Percentiles rank a stretch among this genome's conserved stretches.
phyloP scores from a whole-genome alignment of 2,329 filamentous ascomycete species.

The Chalara sp. region DNA sequence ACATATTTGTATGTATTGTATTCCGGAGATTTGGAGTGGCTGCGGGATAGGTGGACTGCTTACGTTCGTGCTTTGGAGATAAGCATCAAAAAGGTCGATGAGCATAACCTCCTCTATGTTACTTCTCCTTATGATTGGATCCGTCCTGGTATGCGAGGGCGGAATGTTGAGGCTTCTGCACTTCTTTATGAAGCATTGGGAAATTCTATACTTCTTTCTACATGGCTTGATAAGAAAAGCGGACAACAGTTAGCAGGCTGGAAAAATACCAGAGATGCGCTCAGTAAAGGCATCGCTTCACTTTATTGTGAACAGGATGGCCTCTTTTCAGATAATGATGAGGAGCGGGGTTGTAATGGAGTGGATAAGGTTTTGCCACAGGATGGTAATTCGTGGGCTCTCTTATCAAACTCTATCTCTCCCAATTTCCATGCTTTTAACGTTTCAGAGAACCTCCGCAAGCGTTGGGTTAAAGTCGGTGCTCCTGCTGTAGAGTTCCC shows the following conservation, averaged over 20 bases:
- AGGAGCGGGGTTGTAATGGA: constrained; percentile 34
- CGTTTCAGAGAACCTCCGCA: constrained; percentile 16
- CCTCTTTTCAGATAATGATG: constrained; percentile 43
- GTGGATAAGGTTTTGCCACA: constrained; percentile 51
- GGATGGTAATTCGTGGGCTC: constrained; percentile 50
- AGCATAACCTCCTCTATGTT: constrained; percentile 28
- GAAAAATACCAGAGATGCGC: constrained; percentile 7
- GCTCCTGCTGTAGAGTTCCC: constrained; percentile 40
- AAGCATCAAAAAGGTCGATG: constrained; percentile 37
- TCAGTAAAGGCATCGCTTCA: constrained; percentile 13
- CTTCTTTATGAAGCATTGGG: constrained; percentile 20
- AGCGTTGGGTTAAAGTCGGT: constrained; percentile 37
- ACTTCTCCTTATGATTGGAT: constrained; percentile 22
- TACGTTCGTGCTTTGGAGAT: constrained; percentile 40
- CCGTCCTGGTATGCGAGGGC: constrained; percentile 24
- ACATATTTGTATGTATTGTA: constrained; percentile 52
- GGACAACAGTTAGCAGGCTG: constrained; percentile 8
- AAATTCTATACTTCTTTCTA: constrained; percentile 37
- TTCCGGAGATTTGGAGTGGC: constrained; percentile 45
- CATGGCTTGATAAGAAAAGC: constrained; percentile 28
- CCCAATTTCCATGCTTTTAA: constrained; percentile 3
- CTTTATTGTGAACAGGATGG: constrained; percentile 32
- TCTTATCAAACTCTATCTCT: constrained; percentile 26
- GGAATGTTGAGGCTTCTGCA: constrained; percentile 26
- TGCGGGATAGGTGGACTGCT: constrained; percentile 39